Conservation (phyloP, 2,329 filamentous ascomycete species). For the Zymoseptoria crescenta region DNA sequence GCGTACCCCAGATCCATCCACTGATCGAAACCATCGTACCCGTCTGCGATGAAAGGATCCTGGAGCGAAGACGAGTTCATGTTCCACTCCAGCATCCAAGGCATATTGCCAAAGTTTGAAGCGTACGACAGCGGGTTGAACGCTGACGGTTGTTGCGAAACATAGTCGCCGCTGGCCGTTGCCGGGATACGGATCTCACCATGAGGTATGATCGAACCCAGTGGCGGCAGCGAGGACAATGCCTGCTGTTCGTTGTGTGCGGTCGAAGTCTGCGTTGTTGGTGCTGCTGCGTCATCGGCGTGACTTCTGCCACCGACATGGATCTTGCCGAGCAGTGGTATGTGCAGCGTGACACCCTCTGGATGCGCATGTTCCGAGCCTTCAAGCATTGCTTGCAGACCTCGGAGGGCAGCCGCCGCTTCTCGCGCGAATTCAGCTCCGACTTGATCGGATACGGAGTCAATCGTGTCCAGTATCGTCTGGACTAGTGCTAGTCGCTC, state of each 20-base stretch:
- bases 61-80: constrained; percentile 13
- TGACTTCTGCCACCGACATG: constrained; percentile 10
- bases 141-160: background rate
- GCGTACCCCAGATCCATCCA: constrained; percentile 3
- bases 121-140: background rate
- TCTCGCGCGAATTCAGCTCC: constrained; percentile 17
- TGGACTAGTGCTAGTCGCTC: constrained; percentile 3
- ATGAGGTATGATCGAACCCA: background rate
- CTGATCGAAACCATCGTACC: constrained; percentile 9
- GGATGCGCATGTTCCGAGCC: constrained; percentile 3
- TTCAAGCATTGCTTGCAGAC: constrained; percentile 12
- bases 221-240: background rate
- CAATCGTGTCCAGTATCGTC: constrained; percentile 14
- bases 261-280: background rate
- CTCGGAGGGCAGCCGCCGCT: constrained; percentile 15
- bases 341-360: constrained; percentile 8
- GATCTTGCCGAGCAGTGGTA: constrained; percentile 17
- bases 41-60: constrained; percentile 11
- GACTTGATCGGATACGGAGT: constrained; percentile 10
- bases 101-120: constrained; percentile 2
- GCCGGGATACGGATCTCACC: background rate
- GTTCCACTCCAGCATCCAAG: constrained; percentile 16
- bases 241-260: background rate
- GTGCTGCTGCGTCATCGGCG: background rate
- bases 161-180: background rate